These are phyloP conservation scores for Termitomyces sp. DNA, from an alignment of 768 basidiomycete species.

Conservation along the genomic window DNA sequence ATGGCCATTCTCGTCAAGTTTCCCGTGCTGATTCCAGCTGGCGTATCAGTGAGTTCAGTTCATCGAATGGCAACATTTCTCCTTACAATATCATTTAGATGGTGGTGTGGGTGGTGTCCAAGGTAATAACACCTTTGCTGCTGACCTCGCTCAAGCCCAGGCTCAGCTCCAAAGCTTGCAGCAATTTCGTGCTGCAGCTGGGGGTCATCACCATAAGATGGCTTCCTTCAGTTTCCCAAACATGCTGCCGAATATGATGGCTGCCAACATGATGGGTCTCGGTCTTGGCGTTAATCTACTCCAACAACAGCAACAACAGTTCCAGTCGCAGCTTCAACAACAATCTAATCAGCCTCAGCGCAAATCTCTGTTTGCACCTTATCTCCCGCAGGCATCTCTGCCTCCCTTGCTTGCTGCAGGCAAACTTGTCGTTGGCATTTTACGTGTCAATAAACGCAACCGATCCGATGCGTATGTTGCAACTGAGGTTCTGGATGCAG, in stretches of 20 bases:
- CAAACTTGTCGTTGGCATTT: conserved; percentile 94
- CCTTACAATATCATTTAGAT: conserved; percentile 37
- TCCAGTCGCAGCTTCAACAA: conserved; percentile 94
- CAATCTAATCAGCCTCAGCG: conserved; percentile 90
- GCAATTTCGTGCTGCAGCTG: conserved; percentile 93
- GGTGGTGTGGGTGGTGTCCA: conserved; percentile 72
- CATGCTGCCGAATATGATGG: conserved; percentile 97
- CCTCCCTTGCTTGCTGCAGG: conserved; percentile 96
- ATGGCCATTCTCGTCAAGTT: conserved; percentile 70
- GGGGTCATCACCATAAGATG: conserved; percentile 96
- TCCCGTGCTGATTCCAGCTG: conserved; percentile 81
- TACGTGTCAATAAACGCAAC: conserved; percentile 98
- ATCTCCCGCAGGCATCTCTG: conserved; percentile 95
- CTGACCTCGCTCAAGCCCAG: conserved; percentile 94
- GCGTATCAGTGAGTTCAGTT: conserved; percentile 72
- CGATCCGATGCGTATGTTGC: conserved; percentile 98
- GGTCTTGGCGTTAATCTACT: conserved; percentile 80
- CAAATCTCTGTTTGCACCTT: conserved; percentile 97
- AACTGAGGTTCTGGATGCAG: conserved; percentile 96
- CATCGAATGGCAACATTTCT: not conserved
- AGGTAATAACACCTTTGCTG: conserved; percentile 59
- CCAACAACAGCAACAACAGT: conserved; percentile 92
- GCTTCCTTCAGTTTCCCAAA: conserved; percentile 97
- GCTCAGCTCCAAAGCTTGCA: conserved; percentile 95
- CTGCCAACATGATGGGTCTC: conserved; percentile 93